Percentiles rank a stretch among this genome's conserved stretches.
Conservation (phyloP, 306 rosid species). For the Quercus alba region DNA sequence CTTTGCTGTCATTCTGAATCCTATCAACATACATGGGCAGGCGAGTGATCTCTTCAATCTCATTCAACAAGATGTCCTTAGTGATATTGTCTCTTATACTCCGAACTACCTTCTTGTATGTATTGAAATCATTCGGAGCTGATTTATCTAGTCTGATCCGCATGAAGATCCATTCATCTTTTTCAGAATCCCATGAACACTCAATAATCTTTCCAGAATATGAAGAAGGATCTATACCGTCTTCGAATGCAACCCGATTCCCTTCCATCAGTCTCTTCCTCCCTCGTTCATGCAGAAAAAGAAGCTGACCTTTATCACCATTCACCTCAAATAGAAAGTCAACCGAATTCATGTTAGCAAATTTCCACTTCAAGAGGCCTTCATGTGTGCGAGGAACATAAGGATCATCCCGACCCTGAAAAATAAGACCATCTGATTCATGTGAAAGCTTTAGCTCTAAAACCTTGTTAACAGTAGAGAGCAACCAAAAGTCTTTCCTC, state of each 20-base stretch:
- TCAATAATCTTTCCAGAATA: conserved; percentile 79
- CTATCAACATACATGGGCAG: conserved; percentile 96
- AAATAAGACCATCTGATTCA: conserved; percentile 93
- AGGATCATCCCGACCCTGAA: conserved; percentile 99
- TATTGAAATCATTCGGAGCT: conserved; percentile 86
- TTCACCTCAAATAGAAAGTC: conserved; percentile 92
- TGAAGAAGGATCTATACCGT: conserved; percentile 54
- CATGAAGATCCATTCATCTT: conserved; percentile 60
- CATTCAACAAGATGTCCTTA: conserved; percentile 68
- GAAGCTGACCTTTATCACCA: conserved; percentile 46
- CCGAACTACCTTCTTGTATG: conserved; percentile 82
- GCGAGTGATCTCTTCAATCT: conserved; percentile 71
- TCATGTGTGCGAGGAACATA: conserved; percentile 91
- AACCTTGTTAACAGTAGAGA: conserved; percentile 81
- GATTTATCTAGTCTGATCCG: conserved; percentile 77
- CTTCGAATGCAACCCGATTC: conserved; percentile 64
- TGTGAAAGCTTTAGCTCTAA: conserved; percentile 80
- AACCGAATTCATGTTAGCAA: conserved; percentile 75
- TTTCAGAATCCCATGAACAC: conserved; percentile 68
- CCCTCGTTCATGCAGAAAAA: conserved; percentile 73
- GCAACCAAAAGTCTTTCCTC: conserved; percentile 96
- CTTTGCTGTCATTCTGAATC: conserved; percentile 74
- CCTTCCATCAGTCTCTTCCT: conserved; percentile 88
- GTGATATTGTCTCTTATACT: conserved; percentile 90
- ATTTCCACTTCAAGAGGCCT: conserved; percentile 96